Evolutionary conservation across 225 moss, liverwort and hornwort genomes (phyloP).

Genomic region (Straminergon stramineum): DNA sequence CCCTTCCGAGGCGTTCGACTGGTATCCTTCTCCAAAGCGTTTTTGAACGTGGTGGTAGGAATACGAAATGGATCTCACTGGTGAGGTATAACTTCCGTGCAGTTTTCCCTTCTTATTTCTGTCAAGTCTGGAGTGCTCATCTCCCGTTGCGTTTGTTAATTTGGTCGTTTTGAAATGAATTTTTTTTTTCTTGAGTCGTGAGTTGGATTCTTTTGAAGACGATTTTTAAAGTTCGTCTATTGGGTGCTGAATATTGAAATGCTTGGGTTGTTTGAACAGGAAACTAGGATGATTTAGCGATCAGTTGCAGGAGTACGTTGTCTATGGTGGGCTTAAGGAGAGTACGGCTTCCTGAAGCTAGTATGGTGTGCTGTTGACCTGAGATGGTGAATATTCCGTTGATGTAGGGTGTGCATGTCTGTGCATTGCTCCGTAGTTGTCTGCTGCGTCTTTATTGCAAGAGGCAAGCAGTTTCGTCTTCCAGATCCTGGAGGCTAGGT

Average conservation of each 20-base stretch:
- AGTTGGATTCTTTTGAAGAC: neutral
- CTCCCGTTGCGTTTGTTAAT: neutral
- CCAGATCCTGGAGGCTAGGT: neutral
- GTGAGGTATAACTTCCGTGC: neutral
- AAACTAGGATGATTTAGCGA: neutral
- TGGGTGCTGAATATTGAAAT: neutral
- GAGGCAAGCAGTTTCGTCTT: neutral
- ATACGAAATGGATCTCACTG: neutral
- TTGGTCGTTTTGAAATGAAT: neutral
- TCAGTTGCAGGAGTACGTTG: neutral
- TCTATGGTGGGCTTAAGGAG: neutral
- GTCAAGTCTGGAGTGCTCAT: neutral
- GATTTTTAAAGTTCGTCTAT: neutral
- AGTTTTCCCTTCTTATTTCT: neutral
- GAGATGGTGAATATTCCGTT: neutral
- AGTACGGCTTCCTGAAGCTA: neutral
- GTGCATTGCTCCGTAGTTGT: neutral
- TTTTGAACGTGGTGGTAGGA: conserved; percentile 11
- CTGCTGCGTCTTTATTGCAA: neutral
- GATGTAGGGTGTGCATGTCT: neutral
- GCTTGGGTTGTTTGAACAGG: conserved; percentile 11
- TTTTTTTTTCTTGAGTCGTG: neutral
- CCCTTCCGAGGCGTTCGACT: conserved; percentile 17
- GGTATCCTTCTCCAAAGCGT: neutral
- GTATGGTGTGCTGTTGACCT: neutral